These are phyloP conservation scores for Haematococcus lacustris DNA, from an alignment of 139 green algal genomes.

Conservation along the genomic window DNA sequence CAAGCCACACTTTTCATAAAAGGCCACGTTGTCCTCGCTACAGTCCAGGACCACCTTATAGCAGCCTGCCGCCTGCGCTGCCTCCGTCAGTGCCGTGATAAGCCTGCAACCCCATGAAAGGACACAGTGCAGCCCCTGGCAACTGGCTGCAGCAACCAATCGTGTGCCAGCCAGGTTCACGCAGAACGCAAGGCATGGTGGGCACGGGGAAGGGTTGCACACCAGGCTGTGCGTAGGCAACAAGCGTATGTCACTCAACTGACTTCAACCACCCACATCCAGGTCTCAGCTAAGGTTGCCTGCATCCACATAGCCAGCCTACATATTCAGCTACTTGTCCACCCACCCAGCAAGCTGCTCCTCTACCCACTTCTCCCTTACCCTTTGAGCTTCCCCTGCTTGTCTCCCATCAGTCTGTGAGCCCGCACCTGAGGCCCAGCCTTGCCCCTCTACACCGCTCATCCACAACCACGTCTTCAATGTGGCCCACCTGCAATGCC, in stretches of 20 bases:
- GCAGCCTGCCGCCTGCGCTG: constrained; percentile 52
- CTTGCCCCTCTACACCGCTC: constrained; percentile 47
- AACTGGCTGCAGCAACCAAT: too few species aligned
- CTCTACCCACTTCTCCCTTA: neutral
- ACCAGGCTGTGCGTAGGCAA: neutral
- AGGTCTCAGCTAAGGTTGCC: neutral
- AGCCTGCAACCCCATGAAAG: constrained; percentile 39
- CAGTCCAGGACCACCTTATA: constrained; percentile 97
- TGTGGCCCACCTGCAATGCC: constrained; percentile 59
- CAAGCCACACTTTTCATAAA: constrained; percentile 90
- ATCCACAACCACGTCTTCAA: constrained; percentile 93
- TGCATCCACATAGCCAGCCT: neutral
- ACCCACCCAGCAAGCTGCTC: neutral
- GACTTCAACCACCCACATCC: neutral
- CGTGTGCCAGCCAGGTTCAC: too few species aligned
- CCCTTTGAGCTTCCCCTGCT: too few species aligned
- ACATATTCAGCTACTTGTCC: neutral
- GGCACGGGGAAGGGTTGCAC: neutral
- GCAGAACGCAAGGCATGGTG: neutral
- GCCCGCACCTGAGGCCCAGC: constrained; percentile 56
- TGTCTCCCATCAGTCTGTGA: too few species aligned
- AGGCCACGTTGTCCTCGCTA: constrained; percentile 73
- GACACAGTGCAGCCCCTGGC: too few species aligned
- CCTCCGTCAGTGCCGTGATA: constrained; percentile 50
- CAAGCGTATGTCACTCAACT: neutral